Percentiles rank a stretch among this genome's conserved stretches.
These are phyloP conservation scores for Didymella glomerata DNA, from an alignment of 2,329 filamentous ascomycete genomes.

Conservation along the genomic window DNA sequence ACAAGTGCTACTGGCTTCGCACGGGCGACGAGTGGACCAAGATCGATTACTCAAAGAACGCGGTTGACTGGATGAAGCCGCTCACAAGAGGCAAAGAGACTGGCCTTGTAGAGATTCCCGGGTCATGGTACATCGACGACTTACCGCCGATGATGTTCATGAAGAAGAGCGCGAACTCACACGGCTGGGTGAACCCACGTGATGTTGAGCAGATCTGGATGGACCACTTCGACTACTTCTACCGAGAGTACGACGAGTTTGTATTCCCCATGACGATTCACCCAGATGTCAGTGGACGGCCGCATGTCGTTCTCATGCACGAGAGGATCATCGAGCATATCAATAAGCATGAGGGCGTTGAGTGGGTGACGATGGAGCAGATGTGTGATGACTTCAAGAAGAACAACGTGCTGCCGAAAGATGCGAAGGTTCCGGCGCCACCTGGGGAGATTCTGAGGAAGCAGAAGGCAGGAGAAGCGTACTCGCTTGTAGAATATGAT, in stretches of 20 bases:
- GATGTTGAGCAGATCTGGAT: constrained; percentile 71
- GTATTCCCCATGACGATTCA: constrained; percentile 81
- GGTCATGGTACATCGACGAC: constrained; percentile 27
- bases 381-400: constrained; percentile 77
- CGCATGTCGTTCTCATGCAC: constrained; percentile 76
- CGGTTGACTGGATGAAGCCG: constrained; percentile 72
- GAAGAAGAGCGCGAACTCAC: constrained; percentile 68
- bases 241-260: constrained; percentile 78
- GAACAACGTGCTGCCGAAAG: constrained; percentile 65
- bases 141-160: constrained; percentile 74
- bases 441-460: constrained; percentile 61
- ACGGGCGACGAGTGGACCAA: constrained; percentile 72
- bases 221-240: constrained; percentile 76
- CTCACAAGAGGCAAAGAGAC: constrained; percentile 66
- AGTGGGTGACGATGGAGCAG: constrained; percentile 74
- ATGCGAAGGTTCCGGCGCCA: constrained; percentile 67
- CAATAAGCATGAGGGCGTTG: constrained; percentile 67
- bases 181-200: constrained; percentile 64
- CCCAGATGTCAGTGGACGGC: constrained; percentile 70
- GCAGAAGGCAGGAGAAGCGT: constrained; percentile 43
- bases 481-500: constrained; percentile 34
- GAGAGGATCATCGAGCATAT: constrained; percentile 76
- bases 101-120: constrained; percentile 71
- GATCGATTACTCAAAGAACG: constrained; percentile 70
- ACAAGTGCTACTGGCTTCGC: constrained; percentile 68